phyloP scores from a whole-genome alignment of 2,329 filamentous ascomycete genomes.

The Cercospora sp. region DNA sequence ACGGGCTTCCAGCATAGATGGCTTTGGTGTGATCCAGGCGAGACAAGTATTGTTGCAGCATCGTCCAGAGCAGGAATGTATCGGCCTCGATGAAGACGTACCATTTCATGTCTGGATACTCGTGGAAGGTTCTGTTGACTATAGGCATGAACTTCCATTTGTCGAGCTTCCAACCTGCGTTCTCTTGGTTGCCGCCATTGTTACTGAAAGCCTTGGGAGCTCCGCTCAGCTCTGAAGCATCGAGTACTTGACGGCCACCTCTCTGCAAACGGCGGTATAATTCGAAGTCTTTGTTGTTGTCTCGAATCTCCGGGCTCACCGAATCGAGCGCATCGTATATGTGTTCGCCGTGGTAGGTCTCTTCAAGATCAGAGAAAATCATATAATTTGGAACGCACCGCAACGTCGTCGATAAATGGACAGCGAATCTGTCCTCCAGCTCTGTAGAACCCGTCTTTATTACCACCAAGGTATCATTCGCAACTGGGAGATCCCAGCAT shows the following conservation, averaged over 20 bases:
- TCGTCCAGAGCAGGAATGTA: slow-evolving; percentile 57
- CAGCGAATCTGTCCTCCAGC: slow-evolving; percentile 54
- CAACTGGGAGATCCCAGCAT: slow-evolving; percentile 28
- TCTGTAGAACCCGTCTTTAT: slow-evolving; percentile 63
- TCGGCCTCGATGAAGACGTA: slow-evolving; percentile 62
- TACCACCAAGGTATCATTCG: slow-evolving; percentile 56
- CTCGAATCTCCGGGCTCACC: slow-evolving; percentile 30
- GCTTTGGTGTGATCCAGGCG: slow-evolving; percentile 46
- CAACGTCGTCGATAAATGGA: slow-evolving; percentile 56
- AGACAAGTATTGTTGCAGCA: slow-evolving; percentile 54
- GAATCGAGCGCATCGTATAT: slow-evolving; percentile 40
- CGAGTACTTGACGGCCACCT: slow-evolving; percentile 33
- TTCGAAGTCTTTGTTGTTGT: slow-evolving; percentile 38
- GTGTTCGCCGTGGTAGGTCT: slow-evolving; percentile 49
- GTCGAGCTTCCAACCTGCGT: slow-evolving; percentile 38
- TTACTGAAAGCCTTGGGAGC: slow-evolving; percentile 17
- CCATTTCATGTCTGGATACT: slow-evolving; percentile 52
- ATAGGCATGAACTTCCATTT: slow-evolving; percentile 58
- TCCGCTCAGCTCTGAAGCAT: slow-evolving; percentile 26
- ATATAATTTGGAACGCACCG: slow-evolving; percentile 57
- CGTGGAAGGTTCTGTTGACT: slow-evolving; percentile 35
- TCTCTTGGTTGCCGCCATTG: slow-evolving; percentile 19
- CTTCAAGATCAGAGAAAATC: slow-evolving; percentile 60
- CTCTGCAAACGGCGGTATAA: slow-evolving; percentile 40
- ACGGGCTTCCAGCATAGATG: slow-evolving; percentile 53